Evolutionary conservation across 331 rosid genomes (phyloP).

Genomic region (Phaseolus coccineus): DNA sequence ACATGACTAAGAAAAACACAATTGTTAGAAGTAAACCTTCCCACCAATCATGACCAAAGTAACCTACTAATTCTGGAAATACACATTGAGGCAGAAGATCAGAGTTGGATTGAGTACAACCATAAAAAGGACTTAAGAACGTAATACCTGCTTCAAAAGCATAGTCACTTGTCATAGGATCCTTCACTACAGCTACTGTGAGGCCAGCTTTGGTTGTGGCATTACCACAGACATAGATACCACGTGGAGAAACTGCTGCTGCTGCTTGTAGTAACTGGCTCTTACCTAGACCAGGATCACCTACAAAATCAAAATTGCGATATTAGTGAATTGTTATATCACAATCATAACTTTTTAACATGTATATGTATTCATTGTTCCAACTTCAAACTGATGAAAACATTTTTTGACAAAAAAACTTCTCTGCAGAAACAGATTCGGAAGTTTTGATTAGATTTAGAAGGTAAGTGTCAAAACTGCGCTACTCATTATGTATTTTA

Average conservation of each 20-base stretch:
- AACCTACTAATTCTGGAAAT: conserved; percentile 26
- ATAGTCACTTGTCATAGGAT: conserved; percentile 86
- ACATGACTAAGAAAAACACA: conserved; percentile 28
- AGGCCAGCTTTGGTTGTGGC: conserved; percentile 95
- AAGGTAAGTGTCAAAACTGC: conserved; percentile 2
- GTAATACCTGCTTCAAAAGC: conserved; percentile 91
- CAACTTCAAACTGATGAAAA: conserved; percentile 29
- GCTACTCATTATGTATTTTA: no score
- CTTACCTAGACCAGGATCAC: conserved; percentile 98
- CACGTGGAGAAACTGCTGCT: conserved; percentile 89
- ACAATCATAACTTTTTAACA: conserved; percentile 20
- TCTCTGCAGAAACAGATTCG: conserved; percentile 12
- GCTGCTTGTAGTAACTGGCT: conserved; percentile 97
- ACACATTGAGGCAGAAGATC: conserved; percentile 33
- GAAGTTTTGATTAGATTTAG: conserved; percentile 39
- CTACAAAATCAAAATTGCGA: conserved; percentile 56
- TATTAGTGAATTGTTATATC: conserved; percentile 34
- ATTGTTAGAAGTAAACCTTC: neutral
- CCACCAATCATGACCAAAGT: conserved; percentile 27
- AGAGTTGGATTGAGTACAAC: conserved; percentile 29
- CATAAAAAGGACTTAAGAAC: conserved; percentile 29
- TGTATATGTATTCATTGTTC: no score
- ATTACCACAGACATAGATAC: conserved; percentile 96
- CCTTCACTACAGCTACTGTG: conserved; percentile 95
- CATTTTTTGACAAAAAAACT: conserved; percentile 33